Evolutionary conservation across 495 filamentous ascomycete genomes (phyloP).

Genomic region (Talaromyces thailandensis): DNA sequence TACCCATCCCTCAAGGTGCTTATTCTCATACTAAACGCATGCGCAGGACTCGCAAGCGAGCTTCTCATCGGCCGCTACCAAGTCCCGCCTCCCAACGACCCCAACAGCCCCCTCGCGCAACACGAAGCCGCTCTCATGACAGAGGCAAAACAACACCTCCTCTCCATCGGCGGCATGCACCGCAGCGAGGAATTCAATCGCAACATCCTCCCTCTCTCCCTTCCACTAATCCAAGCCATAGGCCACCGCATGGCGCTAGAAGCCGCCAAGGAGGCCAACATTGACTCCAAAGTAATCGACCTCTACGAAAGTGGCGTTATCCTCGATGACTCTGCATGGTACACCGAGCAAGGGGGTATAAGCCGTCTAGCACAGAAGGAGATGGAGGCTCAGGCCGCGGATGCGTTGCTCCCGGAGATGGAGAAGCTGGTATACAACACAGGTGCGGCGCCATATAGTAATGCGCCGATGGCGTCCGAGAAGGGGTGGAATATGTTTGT

Average conservation of each 20-base stretch:
- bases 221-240: conserved; percentile 19
- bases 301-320: conserved; percentile 24
- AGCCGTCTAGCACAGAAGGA: neutral
- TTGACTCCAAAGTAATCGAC: conserved; percentile 14
- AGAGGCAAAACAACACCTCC: conserved; percentile 7
- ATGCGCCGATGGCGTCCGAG: conserved; percentile 9
- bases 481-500: conserved; percentile 4
- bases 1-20: neutral
- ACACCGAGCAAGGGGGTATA: conserved; percentile 6
- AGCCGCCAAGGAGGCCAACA: conserved; percentile 15
- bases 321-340: conserved; percentile 16
- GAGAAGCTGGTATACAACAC: conserved; percentile 6
- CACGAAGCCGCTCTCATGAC: conserved; percentile 21
- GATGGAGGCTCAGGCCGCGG: neutral
- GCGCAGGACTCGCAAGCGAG: conserved; percentile 22
- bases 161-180: conserved; percentile 8
- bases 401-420: conserved; percentile 7
- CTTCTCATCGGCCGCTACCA: conserved; percentile 23
- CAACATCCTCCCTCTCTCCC: conserved; percentile 20
- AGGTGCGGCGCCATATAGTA: conserved; percentile 7
- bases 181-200: conserved; percentile 21
- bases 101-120: conserved; percentile 14
- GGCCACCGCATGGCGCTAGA: conserved; percentile 30
- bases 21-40: neutral
- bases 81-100: conserved; percentile 16